phyloP scores from a whole-genome alignment of 1,284 basidiomycete genomes.

The Ceratobasidium papillatum region DNA sequence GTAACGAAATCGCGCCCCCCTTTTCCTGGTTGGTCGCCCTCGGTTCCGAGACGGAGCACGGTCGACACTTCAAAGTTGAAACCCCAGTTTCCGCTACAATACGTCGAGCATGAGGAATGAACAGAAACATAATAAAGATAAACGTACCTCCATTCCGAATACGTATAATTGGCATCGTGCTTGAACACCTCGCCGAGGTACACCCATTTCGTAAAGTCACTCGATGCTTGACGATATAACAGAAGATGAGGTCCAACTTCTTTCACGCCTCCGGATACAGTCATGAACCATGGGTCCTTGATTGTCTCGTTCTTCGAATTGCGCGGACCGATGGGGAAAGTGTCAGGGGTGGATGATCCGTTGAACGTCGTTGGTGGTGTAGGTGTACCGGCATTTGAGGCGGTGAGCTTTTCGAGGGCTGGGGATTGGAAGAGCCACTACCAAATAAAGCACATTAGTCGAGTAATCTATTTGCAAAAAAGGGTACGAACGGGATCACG shows the following conservation, averaged over 20 bases:
- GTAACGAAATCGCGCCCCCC: constrained; percentile 34
- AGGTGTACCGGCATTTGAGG: constrained; percentile 16
- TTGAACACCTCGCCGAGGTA: constrained; percentile 33
- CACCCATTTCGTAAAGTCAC: constrained; percentile 37
- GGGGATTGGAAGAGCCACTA: constrained; percentile 39
- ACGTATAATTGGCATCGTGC: constrained; percentile 6
- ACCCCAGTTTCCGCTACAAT: constrained; percentile 34
- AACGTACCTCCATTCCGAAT: constrained; percentile 33
- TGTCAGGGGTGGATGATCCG: constrained; percentile 13
- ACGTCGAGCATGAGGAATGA: not conserved
- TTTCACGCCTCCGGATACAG: constrained; percentile 34
- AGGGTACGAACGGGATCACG: constrained; percentile 25
- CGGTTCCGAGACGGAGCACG: constrained; percentile 33
- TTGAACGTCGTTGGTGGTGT: constrained; percentile 32
- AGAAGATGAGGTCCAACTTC: constrained; percentile 32
- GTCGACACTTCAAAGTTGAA: constrained; percentile 36
- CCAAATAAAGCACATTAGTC: not conserved
- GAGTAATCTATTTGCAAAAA: not conserved
- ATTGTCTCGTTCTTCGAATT: not conserved
- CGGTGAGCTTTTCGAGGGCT: constrained; percentile 15
- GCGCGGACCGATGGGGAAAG: not conserved
- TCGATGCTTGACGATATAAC: constrained; percentile 29
- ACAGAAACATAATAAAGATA: not conserved
- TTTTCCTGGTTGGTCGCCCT: constrained; percentile 30
- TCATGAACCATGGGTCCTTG: constrained; percentile 33